A percentile compares a stretch with the other conserved stretches of the same genome.
Conservation (phyloP, 805 yeast species). For the Cephaloascus albidus region DNA sequence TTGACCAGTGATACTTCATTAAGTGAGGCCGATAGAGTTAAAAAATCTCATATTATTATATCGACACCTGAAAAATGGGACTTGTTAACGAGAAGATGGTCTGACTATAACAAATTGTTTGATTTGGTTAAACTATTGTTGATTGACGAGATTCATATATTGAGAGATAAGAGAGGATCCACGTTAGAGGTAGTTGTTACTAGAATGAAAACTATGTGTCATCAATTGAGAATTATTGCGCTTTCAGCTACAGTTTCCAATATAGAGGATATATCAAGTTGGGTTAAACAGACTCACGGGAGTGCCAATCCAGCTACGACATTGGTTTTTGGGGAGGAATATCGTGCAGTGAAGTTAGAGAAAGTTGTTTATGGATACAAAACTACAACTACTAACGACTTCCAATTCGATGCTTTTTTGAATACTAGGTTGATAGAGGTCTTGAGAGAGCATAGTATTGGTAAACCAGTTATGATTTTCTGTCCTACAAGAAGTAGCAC, state of each 20-base stretch:
- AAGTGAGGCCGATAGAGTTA: conserved; percentile 33
- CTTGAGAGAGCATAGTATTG: conserved; percentile 23
- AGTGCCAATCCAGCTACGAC: conserved; percentile 18
- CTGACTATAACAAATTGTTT: conserved; percentile 25
- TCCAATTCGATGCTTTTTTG: conserved; percentile 34
- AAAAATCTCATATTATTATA: conserved; percentile 40
- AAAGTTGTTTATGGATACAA: conserved; percentile 34
- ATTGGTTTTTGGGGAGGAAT: conserved; percentile 35
- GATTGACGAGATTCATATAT: conserved; percentile 17
- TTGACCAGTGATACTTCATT: conserved; percentile 46
- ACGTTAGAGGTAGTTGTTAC: too few species aligned
- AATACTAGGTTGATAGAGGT: conserved; percentile 32
- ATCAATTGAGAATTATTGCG: too few species aligned
- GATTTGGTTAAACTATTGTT: conserved; percentile 14
- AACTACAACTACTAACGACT: conserved; percentile 29
- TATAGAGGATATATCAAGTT: too few species aligned
- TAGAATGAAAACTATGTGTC: too few species aligned
- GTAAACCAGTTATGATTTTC: conserved; percentile 38
- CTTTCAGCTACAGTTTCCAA: too few species aligned
- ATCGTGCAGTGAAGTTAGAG: conserved; percentile 32
- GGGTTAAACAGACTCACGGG: too few species aligned
- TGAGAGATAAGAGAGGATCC: conserved; percentile 18
- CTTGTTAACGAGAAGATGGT: conserved; percentile 41
- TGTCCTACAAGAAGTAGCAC: conserved; percentile 46
- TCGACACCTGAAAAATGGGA: conserved; percentile 63